phyloP scores from a whole-genome alignment of 179 eudicot genomes.

The Heliamphora pulchella region DNA sequence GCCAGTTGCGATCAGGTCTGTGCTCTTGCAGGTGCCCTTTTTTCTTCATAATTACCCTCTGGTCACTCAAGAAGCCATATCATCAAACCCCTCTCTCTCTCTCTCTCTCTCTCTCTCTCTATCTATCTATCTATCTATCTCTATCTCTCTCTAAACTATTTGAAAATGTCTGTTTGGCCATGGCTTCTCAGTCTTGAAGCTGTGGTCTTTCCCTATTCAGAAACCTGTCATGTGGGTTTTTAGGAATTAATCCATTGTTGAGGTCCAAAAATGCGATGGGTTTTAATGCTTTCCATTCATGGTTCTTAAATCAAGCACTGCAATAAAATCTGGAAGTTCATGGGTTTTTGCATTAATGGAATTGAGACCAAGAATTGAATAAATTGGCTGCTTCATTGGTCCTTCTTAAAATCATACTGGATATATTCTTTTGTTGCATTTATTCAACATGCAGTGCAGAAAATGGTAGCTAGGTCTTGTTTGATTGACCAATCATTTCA shows the following conservation, averaged over 20 bases:
- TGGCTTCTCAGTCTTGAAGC: too few species aligned
- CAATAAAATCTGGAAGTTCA: not conserved
- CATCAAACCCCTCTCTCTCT: not conserved
- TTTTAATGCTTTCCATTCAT: not conserved
- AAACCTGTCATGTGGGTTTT: not conserved
- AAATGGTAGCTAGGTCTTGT: not conserved
- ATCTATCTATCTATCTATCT: not conserved
- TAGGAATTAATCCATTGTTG: not conserved
- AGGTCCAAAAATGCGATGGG: too few species aligned
- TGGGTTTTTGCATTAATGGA: not conserved
- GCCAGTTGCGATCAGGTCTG: slow-evolving; percentile 5
- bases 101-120: not conserved
- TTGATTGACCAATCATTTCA: not conserved
- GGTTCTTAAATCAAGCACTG: not conserved
- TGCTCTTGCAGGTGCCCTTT: slow-evolving; percentile 8
- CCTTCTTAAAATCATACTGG: not conserved
- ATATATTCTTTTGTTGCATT: slow-evolving; percentile 4
- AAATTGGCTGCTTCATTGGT: not conserved
- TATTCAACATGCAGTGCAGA: not conserved
- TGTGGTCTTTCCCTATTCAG: not conserved
- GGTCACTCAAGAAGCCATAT: too few species aligned
- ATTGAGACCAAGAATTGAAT: not conserved
- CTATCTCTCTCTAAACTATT: slow-evolving; percentile 13
- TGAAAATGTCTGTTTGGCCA: too few species aligned
- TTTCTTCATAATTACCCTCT: not conserved